Evolutionary conservation across 257 asterid species (phyloP).

Genomic region (Perilla frutescens): DNA sequence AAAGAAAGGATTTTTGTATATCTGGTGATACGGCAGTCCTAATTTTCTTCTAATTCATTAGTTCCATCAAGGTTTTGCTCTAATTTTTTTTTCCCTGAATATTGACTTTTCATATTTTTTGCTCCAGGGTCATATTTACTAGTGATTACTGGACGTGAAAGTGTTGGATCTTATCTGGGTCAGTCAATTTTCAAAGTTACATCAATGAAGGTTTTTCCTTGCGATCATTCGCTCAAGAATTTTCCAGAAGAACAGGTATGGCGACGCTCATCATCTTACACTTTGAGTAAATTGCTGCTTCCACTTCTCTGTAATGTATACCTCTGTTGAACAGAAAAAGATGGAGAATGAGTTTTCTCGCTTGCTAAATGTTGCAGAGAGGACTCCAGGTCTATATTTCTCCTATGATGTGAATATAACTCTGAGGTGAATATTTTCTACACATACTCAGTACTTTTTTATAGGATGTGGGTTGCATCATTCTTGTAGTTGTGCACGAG

Average conservation of each 20-base stretch:
- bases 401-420: constrained; percentile 96
- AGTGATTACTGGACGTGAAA: constrained; percentile 85
- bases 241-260: constrained; percentile 91
- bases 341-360: constrained; percentile 88
- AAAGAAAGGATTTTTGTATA: constrained; percentile 18
- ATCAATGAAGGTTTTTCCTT: constrained; percentile 85
- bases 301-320: constrained; percentile 34
- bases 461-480: constrained; percentile 16
- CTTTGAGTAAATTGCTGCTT: constrained; percentile 32
- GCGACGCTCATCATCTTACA: constrained; percentile 30
- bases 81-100: constrained; percentile 4
- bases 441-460: constrained; percentile 29
- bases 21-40: constrained; percentile 5
- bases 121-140: constrained; percentile 79
- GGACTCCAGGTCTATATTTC: constrained; percentile 83
- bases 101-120: constrained; percentile 33
- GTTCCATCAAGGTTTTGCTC: constrained; percentile 19
- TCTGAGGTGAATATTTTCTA: constrained; percentile 63
- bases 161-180: constrained; percentile 92
- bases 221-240: constrained; percentile 82
- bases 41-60: background rate
- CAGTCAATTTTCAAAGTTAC: constrained; percentile 77
- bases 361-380: constrained; percentile 87
- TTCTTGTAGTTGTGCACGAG: constrained; percentile 11
- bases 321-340: constrained; percentile 72